phyloP scores from a whole-genome alignment of 2,329 filamentous ascomycete species.

The Rachicladosporium sp. region DNA sequence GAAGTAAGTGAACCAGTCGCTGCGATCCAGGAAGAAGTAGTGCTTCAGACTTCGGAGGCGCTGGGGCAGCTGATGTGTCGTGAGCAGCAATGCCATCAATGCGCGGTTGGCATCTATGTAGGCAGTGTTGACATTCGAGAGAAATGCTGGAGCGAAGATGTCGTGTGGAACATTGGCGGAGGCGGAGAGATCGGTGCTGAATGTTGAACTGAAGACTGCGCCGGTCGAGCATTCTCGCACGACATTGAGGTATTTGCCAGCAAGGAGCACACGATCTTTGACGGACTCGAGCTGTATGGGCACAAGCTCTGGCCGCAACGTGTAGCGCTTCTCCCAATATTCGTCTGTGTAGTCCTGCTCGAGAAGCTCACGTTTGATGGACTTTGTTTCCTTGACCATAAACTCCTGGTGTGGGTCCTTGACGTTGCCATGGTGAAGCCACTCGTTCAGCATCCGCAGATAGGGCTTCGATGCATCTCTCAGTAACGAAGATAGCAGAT shows the following conservation, averaged over 20 bases:
- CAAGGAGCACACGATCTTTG: constrained; percentile 86
- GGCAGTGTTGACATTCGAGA: constrained; percentile 90
- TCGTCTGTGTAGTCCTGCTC: constrained; percentile 98
- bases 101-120: constrained; percentile 95
- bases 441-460: constrained; percentile 97
- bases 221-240: constrained; percentile 63
- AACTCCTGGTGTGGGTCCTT: constrained; percentile 91
- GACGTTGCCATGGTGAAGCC: constrained; percentile 92
- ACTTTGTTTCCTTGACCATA: constrained; percentile 88
- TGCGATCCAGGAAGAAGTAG: constrained; percentile 97
- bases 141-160: constrained; percentile 81
- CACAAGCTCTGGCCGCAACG: constrained; percentile 79
- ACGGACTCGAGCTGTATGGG: constrained; percentile 84
- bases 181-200: constrained; percentile 53
- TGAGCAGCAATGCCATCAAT: constrained; percentile 77
- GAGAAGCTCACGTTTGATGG: constrained; percentile 77
- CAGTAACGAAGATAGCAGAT: constrained; percentile 67
- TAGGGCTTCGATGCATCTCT: constrained; percentile 86
- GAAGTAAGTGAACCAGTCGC: constrained; percentile 97
- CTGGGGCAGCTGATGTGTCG: constrained; percentile 79
- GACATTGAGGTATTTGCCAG: constrained; percentile 95
- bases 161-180: constrained; percentile 81
- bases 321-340: constrained; percentile 97
- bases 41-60: constrained; percentile 87
- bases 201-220: constrained; percentile 62